These are phyloP conservation scores for Cinnamomum micranthum DNA, from an alignment of 164 flowering plant genomes.

Conservation along the genomic window DNA sequence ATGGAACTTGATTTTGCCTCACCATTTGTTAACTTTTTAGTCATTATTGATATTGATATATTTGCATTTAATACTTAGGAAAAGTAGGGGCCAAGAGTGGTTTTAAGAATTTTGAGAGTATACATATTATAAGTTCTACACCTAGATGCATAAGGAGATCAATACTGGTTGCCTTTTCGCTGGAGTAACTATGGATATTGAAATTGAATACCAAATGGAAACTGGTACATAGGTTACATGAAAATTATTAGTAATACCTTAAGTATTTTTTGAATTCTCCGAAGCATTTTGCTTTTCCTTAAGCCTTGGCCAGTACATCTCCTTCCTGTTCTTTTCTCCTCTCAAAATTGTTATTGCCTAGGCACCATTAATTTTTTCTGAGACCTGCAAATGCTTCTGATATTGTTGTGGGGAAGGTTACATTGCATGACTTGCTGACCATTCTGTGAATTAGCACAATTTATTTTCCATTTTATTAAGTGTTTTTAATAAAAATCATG, in stretches of 20 bases:
- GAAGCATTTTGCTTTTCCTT: background rate
- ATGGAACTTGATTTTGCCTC: background rate
- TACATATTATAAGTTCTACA: background rate
- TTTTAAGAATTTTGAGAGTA: background rate
- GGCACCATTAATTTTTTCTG: background rate
- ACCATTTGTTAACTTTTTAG: background rate
- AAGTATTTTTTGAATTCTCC: background rate
- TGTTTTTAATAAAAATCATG: background rate
- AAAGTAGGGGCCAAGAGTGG: background rate
- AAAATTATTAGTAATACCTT: background rate
- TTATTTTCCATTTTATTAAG: background rate
- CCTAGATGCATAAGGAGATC: background rate
- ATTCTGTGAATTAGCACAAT: background rate
- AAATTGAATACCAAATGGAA: background rate
- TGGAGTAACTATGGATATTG: background rate
- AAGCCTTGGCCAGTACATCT: background rate
- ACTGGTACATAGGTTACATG: background rate
- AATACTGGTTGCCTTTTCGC: background rate
- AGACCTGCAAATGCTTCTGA: background rate
- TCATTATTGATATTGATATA: slow-evolving; percentile 1
- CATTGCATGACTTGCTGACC: background rate
- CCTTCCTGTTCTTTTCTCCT: background rate
- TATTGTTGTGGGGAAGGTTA: background rate
- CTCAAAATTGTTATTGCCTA: background rate
- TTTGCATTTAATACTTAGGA: background rate